Percentiles rank a stretch among this genome's conserved stretches.
phyloP scores from a whole-genome alignment of 768 basidiomycete genomes.

The Floccularia luteovirens region DNA sequence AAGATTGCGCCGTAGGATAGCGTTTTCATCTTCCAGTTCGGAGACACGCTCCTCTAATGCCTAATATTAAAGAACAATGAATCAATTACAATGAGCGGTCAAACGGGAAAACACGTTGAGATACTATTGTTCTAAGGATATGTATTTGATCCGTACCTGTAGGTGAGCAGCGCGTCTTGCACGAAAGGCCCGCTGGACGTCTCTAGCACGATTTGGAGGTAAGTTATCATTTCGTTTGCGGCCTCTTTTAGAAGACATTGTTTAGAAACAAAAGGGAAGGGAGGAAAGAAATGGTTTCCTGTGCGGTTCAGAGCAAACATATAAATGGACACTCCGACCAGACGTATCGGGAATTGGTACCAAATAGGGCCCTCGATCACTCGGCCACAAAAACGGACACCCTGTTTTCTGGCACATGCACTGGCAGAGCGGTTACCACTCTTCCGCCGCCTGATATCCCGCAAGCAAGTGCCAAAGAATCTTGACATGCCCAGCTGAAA shows the following conservation, averaged over 20 bases:
- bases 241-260: slow-evolving; percentile 83
- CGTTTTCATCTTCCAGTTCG: slow-evolving; percentile 82
- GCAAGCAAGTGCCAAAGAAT: too few relatives aligned
- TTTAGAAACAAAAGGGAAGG: slow-evolving; percentile 20
- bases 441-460: too few relatives aligned
- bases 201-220: slow-evolving; percentile 76
- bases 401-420: too few relatives aligned
- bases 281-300: slow-evolving; percentile 13
- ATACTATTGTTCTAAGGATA: slow-evolving; percentile 17
- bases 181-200: slow-evolving; percentile 86
- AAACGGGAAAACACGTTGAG: too few relatives aligned
- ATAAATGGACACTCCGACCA: slow-evolving; percentile 31
- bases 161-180: slow-evolving; percentile 85
- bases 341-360: slow-evolving; percentile 23
- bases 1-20: slow-evolving; percentile 60
- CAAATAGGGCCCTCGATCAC: too few relatives aligned
- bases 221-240: slow-evolving; percentile 78
- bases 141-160: slow-evolving; percentile 40
- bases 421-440: too few relatives aligned
- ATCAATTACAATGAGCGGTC: slow-evolving; percentile 12
- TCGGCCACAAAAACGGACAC: too few relatives aligned
- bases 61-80: slow-evolving; percentile 38
- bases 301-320: slow-evolving; percentile 20
- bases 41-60: slow-evolving; percentile 75
- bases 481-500: too few relatives aligned